Evolutionary conservation across 2,329 filamentous ascomycete species (phyloP), one percentile per base, ranked within the genome.

Genomic region (Fusarium sp.): DNA sequence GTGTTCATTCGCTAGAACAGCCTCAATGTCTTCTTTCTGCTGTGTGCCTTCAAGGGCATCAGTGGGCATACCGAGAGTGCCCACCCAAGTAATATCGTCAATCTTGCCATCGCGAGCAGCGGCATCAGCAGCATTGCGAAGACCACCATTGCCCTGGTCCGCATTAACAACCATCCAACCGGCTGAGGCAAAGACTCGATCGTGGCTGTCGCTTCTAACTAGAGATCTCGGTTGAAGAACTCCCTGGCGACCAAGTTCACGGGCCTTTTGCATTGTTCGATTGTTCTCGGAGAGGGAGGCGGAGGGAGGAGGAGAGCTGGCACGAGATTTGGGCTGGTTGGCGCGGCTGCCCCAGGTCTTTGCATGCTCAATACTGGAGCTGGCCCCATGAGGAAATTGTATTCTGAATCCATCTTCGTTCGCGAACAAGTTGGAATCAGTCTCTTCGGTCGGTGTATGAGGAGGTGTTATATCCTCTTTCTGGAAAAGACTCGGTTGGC

Each of bases 51-150:
- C 88, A 30, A 98, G 87, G 13, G 92, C 92, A 82, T 98, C 96
- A 0, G 94, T 98, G 1, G 96, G 95, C 90, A 98, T 98, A 26
- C 96, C 96, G 48, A 98, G 84, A 1, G 95, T 97, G 60, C 96
- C 96, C 9, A 98, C 93, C 91, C 94, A 97, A n/a, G 92, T 92
- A 79, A 94, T 92, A 63, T 97, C 93, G 26, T 89, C 87, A 15
- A 94, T 84, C 70, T 89, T 88, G 26, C 91, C 92, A 62, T 91
- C 90, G 53, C 94, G 89, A 22, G 90, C 87, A 5, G 94, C 93
- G 22, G 94, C 94, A 71, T 94, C 91, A 39, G 96, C 91, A 8
- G 96, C 96, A 80, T 98, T 98, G 77, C 93, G 91, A 55, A 98
- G 88, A 26, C 96, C 96, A 28, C 95, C 95, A 79, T 98, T 98